Evolutionary conservation across 805 yeast species (phyloP).

Genomic region (Maudiozyma barnettii): DNA sequence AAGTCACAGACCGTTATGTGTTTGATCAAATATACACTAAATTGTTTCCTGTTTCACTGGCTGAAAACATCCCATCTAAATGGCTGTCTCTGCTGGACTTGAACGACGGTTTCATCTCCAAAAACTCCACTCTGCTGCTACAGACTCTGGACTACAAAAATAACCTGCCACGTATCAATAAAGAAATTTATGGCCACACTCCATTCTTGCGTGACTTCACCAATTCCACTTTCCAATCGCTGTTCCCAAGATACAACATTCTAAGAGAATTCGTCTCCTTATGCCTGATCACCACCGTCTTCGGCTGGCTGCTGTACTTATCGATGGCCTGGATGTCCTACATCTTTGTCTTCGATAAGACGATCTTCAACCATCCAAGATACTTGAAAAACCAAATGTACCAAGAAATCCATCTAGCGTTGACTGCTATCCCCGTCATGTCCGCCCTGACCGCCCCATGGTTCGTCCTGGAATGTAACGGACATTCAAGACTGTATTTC

Average conservation of each 20-base stretch:
- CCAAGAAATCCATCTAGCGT: conserved; percentile 71
- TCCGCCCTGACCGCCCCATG: conserved; percentile 81
- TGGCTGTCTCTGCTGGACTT: conserved; percentile 16
- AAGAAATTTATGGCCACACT: conserved; percentile 49
- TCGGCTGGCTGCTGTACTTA: conserved; percentile 81
- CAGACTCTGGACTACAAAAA: conserved; percentile 11
- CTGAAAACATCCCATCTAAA: conserved; percentile 27
- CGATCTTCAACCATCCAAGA: conserved; percentile 90
- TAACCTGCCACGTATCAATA: conserved; percentile 14
- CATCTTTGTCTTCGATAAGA: conserved; percentile 70
- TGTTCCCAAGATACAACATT: conserved; percentile 61
- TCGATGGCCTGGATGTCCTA: conserved; percentile 70
- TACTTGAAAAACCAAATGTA: conserved; percentile 88
- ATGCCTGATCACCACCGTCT: conserved; percentile 59
- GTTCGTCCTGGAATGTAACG: conserved; percentile 75
- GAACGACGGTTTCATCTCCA: conserved; percentile 13
- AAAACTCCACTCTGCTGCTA: conserved; percentile 19
- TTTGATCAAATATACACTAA: conserved; percentile 71
- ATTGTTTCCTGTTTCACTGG: conserved; percentile 49
- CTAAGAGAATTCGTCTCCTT: conserved; percentile 64
- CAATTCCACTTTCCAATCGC: conserved; percentile 51
- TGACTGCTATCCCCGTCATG: conserved; percentile 82
- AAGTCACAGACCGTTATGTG: conserved; percentile 59
- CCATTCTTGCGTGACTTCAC: conserved; percentile 53
- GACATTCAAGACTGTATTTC: conserved; percentile 72